phyloP scores from a whole-genome alignment of 352 stramenopile species.

The Pythium vanterpoolii region DNA sequence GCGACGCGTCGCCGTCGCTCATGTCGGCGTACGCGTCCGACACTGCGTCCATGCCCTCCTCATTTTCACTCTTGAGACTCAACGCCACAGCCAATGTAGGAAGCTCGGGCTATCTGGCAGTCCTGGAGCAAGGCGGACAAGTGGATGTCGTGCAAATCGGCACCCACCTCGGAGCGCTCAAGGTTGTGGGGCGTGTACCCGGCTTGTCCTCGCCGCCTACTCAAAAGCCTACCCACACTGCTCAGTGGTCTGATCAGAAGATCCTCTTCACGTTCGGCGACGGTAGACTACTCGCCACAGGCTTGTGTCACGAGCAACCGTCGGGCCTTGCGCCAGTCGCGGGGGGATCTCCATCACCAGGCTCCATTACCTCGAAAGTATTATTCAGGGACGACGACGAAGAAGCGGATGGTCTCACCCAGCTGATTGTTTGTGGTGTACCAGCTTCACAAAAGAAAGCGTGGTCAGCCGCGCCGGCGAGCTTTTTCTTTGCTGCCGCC shows the following conservation, averaged over 20 bases:
- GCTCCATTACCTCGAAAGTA: slow-evolving; percentile 5
- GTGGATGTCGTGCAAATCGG: slow-evolving; percentile 12
- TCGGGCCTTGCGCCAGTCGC: neutral
- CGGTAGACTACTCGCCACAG: slow-evolving; percentile 7
- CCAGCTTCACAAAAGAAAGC: slow-evolving; percentile 37
- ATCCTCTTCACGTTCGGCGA: slow-evolving; percentile 15
- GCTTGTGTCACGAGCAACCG: neutral
- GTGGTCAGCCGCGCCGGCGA: slow-evolving; percentile 38
- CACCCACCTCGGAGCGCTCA: slow-evolving; percentile 1
- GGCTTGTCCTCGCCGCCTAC: neutral
- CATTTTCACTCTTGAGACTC: slow-evolving; percentile 1
- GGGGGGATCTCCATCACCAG: neutral
- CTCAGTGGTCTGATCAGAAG: slow-evolving; percentile 6
- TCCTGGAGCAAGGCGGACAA: slow-evolving; percentile 4
- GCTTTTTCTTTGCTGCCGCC: slow-evolving; percentile 16
- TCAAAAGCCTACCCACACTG: neutral
- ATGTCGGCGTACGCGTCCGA: slow-evolving; percentile 24
- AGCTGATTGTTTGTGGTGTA: slow-evolving; percentile 19
- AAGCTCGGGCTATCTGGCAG: neutral
- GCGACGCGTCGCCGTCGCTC: slow-evolving; percentile 41
- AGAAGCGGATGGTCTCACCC: slow-evolving; percentile 6
- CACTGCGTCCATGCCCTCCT: neutral
- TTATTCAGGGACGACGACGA: slow-evolving; percentile 22
- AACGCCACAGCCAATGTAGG: neutral
- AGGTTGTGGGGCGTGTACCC: slow-evolving; percentile 1